Evolutionary conservation across 106 monocot species (phyloP).

Genomic region (Acorus calamus): DNA sequence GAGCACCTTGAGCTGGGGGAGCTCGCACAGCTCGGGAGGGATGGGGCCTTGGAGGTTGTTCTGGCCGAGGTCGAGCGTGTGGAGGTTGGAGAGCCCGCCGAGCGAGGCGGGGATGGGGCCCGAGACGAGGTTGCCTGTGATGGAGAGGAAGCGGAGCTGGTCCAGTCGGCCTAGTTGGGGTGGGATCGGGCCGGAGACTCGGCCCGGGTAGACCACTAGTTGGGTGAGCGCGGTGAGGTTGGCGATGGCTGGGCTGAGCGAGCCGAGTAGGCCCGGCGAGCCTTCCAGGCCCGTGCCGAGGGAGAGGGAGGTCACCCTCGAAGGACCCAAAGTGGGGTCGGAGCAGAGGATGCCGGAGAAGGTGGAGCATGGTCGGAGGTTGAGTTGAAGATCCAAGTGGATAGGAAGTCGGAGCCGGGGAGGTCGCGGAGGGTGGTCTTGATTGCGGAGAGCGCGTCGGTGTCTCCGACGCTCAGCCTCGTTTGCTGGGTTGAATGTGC

Average conservation of each 20-base stretch:
- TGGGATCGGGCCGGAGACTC: conserved; percentile 47
- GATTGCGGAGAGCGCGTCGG: conserved; percentile 23
- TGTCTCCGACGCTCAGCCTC: conserved; percentile 8
- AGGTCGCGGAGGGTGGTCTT: conserved; percentile 29
- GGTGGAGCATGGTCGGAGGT: conserved; percentile 26
- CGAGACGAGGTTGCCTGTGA: conserved; percentile 51
- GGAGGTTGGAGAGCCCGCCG: conserved; percentile 32
- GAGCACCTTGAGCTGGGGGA: conserved; percentile 42
- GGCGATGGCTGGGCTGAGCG: conserved; percentile 30
- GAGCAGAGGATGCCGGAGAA: conserved; percentile 67
- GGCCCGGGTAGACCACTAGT: conserved; percentile 53
- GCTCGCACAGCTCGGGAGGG: conserved; percentile 25
- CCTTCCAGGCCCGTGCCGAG: conserved; percentile 57
- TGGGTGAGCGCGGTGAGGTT: conserved; percentile 42
- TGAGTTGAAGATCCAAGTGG: conserved; percentile 40
- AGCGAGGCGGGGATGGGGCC: conserved; percentile 49
- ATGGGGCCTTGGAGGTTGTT: conserved; percentile 43
- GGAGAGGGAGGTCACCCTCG: conserved; percentile 39
- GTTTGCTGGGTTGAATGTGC: neutral
- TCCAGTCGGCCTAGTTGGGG: conserved; percentile 25
- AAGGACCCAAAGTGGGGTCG: conserved; percentile 3
- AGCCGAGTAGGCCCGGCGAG: conserved; percentile 52
- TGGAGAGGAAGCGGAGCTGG: conserved; percentile 47
- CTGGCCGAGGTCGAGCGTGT: conserved; percentile 66
- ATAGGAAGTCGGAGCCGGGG: conserved; percentile 51